These are phyloP conservation scores for Neonothopanus nambi DNA, from an alignment of 1,284 basidiomycete genomes.

Conservation along the genomic window DNA sequence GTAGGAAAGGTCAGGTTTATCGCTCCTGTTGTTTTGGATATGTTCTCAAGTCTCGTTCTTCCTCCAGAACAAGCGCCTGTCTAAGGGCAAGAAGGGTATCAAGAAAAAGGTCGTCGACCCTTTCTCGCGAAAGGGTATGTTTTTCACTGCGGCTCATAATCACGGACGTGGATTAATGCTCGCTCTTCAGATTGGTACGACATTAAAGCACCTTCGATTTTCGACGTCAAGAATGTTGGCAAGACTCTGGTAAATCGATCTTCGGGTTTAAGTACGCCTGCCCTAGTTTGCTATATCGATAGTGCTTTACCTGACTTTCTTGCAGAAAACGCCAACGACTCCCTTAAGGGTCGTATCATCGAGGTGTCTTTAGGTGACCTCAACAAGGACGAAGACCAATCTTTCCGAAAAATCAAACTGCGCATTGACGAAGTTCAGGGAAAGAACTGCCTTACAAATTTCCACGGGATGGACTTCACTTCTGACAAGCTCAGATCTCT, in stretches of 20 bases:
- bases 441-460: conserved; percentile 99
- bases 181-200: conserved; percentile 92
- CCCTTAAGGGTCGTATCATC: conserved; percentile 95
- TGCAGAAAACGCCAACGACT: conserved; percentile 97
- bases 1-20: conserved; percentile 80
- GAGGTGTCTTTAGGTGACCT: conserved; percentile 98
- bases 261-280: conserved; percentile 89
- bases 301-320: conserved; percentile 15
- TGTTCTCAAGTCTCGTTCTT: conserved; percentile 2
- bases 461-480: conserved; percentile 99
- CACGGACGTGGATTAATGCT: neutral
- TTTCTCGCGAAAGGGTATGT: conserved; percentile 95
- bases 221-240: conserved; percentile 95
- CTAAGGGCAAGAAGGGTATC: conserved; percentile 99
- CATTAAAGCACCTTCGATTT: conserved; percentile 98
- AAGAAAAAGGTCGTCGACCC: conserved; percentile 99
- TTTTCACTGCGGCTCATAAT: neutral
- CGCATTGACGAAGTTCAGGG: conserved; percentile 98
- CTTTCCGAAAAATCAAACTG: conserved; percentile 99
- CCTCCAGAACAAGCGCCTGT: conserved; percentile 93
- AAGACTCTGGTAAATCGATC: conserved; percentile 99
- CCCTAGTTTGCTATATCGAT: neutral
- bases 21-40: neutral
- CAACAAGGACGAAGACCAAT: conserved; percentile 99
- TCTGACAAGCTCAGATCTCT: conserved; percentile 99